Evolutionary conservation across 2,329 filamentous ascomycete genomes (phyloP), one percentile per base, ranked within the genome.

Genomic region (Fusarium buxicola): DNA sequence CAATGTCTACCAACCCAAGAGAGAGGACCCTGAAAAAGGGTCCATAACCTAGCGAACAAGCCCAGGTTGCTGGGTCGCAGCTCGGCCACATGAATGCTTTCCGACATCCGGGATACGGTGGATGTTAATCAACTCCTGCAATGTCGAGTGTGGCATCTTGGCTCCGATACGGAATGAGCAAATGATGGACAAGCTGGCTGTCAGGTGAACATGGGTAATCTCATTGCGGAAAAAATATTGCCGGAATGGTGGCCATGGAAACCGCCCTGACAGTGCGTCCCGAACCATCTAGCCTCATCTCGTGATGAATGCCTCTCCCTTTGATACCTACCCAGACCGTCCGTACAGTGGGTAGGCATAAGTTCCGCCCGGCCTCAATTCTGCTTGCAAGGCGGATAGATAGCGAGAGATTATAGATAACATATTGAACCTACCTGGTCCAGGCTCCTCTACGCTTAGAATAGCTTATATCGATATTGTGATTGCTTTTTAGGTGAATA

Each of bases 181-280:
- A 34, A 12, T 30, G 35, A 36, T 50, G 36, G 30, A 11, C 13
- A 25, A 50, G 18, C 24, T 36, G 25, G 36, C 36, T 49, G 45
- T 50, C 45, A 49, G 36, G 30, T 50, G 31, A 25, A 50, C 45
- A 40, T 21, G 49, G 47, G 40, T 53, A 58, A 43, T 51, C 30
- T 43, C 52, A 58, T 46, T 44, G 48, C 45, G 47, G 45, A 36
- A 49, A 65, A 43, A 39, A 35, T 31, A 36, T 56, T 39, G 35
- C 44, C 50, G 49, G 18, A 55, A 46, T 41, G 48, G 62, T 63
- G 58, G 11, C 54, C 43, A 60, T 50, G 58, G 58, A 63, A 60
- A 65, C 54, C 45, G 38, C 34, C 55, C 28, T 21, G 34, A 35
- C 43, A 27, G 21, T 18, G 28, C 35, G 28, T 40, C 34, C 25